Base-by-base conservation (phyloP, 345 rosid species). In the Moringa oleifera region DNA sequence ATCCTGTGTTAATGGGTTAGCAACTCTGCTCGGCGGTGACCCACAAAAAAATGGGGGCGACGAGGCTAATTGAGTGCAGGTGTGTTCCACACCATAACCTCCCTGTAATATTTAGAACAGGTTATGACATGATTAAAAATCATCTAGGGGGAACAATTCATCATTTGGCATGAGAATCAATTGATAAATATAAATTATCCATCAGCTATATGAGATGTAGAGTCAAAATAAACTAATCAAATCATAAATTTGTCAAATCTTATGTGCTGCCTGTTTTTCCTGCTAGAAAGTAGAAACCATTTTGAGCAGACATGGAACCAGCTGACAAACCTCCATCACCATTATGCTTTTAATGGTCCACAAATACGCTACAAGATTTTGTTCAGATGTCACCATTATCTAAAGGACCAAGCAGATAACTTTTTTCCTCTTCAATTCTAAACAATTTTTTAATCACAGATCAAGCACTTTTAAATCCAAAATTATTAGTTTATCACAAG, bases 21-120 rank as follows among this genome's bases (percentile, higher is more conserved):
- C 81, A 67, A 94, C 99, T 90, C 99, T 85, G 81, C 95, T 83
- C 49, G 99, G 99, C 68, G 99, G 99, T 67, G 97, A 94, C 77
- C 97, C 99, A 17, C 86, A 69, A 69, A 89, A 89, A 72, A 82
- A 89, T 10, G 84, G 79, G 74, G 95, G 89, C 84, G 96, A 78
- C 84, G 82, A 79, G 69, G 85, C 80, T 63, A 74, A 70, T 63
- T 80, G 80, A 60, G 73, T 64, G 53, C 76, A 73, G 62, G 78
- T 61, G 67, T 82, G 91, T 58, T 88, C 87, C 59, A 62, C 57
- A 62, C 79, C 90, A 75, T 58, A 79, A 68, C 77, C 80, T 81
- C 88, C 83, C 92, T 90, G 75, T 56, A 68, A 68, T 45, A 46
- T 37, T 23, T 6, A 24, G 8, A 41, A 41, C 47, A 41, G 12